Conservation (phyloP, 1,284 basidiomycete genomes). For the Ustilago lituana region DNA sequence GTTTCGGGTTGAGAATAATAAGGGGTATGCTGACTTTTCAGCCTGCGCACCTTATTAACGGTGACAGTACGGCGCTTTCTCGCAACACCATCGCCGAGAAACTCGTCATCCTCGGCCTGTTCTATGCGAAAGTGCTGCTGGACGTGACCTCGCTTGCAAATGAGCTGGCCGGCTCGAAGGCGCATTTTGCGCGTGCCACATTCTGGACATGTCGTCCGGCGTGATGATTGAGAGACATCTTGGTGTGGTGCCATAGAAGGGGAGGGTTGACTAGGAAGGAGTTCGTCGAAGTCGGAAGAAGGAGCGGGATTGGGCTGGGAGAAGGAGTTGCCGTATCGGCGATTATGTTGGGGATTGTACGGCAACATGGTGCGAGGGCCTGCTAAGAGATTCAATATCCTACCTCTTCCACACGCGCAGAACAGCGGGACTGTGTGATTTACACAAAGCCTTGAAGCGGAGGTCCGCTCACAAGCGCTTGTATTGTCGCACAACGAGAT, state of each 20-base stretch:
- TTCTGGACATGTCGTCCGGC: conserved; percentile 38
- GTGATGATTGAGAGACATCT: conserved; percentile 19
- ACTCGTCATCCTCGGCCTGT: conserved; percentile 44
- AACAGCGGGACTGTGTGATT: too few relatives aligned
- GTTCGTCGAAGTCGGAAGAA: conserved; percentile 36
- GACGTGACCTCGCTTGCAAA: conserved; percentile 53
- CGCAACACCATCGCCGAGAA: conserved; percentile 38
- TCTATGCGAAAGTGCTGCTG: conserved; percentile 50
- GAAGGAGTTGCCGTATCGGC: conserved; percentile 12
- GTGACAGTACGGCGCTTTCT: conserved; percentile 22
- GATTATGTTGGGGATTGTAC: conserved; percentile 4
- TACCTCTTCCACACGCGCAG: too few relatives aligned
- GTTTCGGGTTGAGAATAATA: conserved; percentile 39
- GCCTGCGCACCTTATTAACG: conserved; percentile 25
- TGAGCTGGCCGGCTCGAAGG: conserved; percentile 42
- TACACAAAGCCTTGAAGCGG: background rate
- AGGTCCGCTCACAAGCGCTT: too few relatives aligned
- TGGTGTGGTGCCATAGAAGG: conserved; percentile 8
- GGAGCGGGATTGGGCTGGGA: conserved; percentile 35
- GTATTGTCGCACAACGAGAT: too few relatives aligned
- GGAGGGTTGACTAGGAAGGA: conserved; percentile 25
- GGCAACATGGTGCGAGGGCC: conserved; percentile 8
- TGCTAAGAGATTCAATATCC: too few relatives aligned
- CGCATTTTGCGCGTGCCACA: conserved; percentile 50
- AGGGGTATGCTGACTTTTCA: conserved; percentile 43